Conservation (phyloP, 139 green algal species). For the Micromonas pusilla region DNA sequence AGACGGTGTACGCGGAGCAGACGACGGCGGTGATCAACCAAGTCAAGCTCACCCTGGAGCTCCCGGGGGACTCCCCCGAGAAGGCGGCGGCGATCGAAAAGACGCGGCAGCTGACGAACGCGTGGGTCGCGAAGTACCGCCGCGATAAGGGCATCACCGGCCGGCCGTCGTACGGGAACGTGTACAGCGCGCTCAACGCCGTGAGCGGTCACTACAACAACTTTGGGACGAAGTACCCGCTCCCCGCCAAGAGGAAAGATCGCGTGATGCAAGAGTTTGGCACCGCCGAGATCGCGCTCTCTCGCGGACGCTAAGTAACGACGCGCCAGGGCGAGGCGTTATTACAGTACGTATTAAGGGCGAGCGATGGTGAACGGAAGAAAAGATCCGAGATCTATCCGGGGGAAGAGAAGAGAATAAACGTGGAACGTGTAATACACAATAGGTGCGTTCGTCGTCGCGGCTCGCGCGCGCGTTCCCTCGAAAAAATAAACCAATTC, state of each 20-base stretch:
- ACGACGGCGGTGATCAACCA: constrained; percentile 11
- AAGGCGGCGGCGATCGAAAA: constrained; percentile 16
- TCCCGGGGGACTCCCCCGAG: background rate
- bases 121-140: constrained; percentile 35
- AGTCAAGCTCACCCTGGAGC: constrained; percentile 25
- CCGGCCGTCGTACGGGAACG: constrained; percentile 35
- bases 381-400: too few relatives aligned
- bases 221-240: constrained; percentile 33
- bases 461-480: too few relatives aligned
- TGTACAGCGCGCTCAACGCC: constrained; percentile 37
- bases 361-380: too few relatives aligned
- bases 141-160: constrained; percentile 18
- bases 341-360: too few relatives aligned
- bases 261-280: constrained; percentile 30
- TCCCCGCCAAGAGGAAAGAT: constrained; percentile 32
- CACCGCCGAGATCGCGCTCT: constrained; percentile 11
- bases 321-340: background rate
- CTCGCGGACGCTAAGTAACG: constrained; percentile 21
- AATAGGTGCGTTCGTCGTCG: background rate
- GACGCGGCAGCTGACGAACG: constrained; percentile 20
- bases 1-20: constrained; percentile 20
- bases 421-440: background rate
- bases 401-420: background rate
- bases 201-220: constrained; percentile 39
- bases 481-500: background rate